phyloP scores from a whole-genome alignment of 768 basidiomycete genomes.

The Rhizopogon vinicolor region DNA sequence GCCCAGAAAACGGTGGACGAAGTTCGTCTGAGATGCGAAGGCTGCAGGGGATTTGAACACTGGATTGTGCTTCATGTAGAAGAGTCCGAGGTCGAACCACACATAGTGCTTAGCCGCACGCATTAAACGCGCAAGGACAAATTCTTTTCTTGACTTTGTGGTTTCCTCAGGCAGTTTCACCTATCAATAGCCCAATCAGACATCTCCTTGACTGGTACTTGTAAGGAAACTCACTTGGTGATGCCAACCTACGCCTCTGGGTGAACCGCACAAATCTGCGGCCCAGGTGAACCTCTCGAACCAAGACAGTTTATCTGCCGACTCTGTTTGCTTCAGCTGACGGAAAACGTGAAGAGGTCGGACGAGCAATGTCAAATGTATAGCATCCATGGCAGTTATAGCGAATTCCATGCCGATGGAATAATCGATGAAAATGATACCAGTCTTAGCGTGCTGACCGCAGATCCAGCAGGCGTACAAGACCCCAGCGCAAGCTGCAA shows the following conservation, averaged over 20 bases:
- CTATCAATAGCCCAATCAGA: neutral
- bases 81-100: conserved; percentile 11
- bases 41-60: conserved; percentile 1
- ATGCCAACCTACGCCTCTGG: conserved; percentile 33
- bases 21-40: neutral
- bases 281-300: conserved; percentile 26
- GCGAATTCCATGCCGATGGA: conserved; percentile 4
- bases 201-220: conserved; percentile 8
- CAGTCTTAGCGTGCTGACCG: neutral
- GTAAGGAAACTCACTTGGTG: conserved; percentile 20
- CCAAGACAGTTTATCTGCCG: conserved; percentile 8
- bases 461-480: neutral
- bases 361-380: conserved; percentile 26
- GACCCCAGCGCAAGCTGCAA: neutral
- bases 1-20: neutral
- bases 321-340: conserved; percentile 11
- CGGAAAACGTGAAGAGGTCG: conserved; percentile 20
- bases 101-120: conserved; percentile 6
- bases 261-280: conserved; percentile 23
- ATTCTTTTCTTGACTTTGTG: conserved; percentile 14
- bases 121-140: conserved; percentile 16
- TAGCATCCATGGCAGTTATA: conserved; percentile 20
- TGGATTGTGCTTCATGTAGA: conserved; percentile 7
- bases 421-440: neutral
- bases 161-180: conserved; percentile 6